Conservation (phyloP, 129 eudicot species). For the Tanacetum coccineum region DNA sequence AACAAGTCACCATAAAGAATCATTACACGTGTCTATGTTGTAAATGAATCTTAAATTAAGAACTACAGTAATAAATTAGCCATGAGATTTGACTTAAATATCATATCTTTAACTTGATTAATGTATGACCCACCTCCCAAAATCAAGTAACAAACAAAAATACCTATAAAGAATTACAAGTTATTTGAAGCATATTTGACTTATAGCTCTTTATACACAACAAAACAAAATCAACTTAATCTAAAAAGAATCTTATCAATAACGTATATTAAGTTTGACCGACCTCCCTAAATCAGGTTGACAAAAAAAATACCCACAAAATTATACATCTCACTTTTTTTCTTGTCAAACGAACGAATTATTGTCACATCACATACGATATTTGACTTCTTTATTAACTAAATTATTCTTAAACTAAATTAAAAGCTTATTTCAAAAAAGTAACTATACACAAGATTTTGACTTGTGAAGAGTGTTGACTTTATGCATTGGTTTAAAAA, state of each 20-base stretch:
- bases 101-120: not conserved
- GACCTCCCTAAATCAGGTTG: not conserved
- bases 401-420: not conserved
- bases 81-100: not conserved
- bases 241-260: not conserved
- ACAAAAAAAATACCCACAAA: not conserved
- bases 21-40: not conserved
- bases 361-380: too few relatives aligned
- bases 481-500: not conserved
- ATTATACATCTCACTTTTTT: not conserved
- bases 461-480: slow-evolving; percentile 18
- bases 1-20: not conserved
- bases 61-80: not conserved
- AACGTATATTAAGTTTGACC: not conserved
- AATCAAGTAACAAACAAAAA: not conserved
- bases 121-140: not conserved
- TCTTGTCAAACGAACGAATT: too few relatives aligned
- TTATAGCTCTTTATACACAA: not conserved
- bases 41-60: not conserved
- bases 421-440: too few relatives aligned
- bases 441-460: not conserved
- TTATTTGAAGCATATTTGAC: not conserved
- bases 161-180: not conserved
- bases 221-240: too few relatives aligned
- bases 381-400: too few relatives aligned